Percentiles rank a stretch among this genome's conserved stretches.
Evolutionary conservation across 2,329 filamentous ascomycete species (phyloP).

Genomic region (Plectosphaerella sp.): DNA sequence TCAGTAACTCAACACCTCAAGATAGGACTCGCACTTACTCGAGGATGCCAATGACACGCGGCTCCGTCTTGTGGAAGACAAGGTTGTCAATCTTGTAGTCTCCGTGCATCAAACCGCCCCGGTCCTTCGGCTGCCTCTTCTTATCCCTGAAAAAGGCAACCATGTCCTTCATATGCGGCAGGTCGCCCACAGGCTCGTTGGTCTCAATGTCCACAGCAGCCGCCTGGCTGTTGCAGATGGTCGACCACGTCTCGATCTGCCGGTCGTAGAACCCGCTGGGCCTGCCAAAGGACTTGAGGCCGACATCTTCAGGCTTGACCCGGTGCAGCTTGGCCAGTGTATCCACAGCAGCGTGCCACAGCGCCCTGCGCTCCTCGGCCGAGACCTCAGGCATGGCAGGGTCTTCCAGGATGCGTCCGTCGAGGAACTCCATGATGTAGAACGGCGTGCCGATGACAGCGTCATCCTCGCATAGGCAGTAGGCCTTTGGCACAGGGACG

Average conservation of each 20-base stretch:
- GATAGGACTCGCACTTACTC: conserved; percentile 51
- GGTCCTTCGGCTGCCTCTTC: conserved; percentile 68
- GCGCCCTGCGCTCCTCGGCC: conserved; percentile 64
- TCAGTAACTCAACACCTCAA: neutral
- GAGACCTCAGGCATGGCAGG: conserved; percentile 69
- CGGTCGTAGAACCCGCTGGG: conserved; percentile 75
- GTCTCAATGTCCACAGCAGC: conserved; percentile 73
- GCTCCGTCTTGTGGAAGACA: conserved; percentile 84
- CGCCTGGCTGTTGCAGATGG: conserved; percentile 75
- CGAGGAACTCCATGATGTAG: conserved; percentile 95
- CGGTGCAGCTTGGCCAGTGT: conserved; percentile 84
- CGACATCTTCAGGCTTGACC: conserved; percentile 61
- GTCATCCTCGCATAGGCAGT: conserved; percentile 81
- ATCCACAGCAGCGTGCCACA: conserved; percentile 82
- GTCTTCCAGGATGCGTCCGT: conserved; percentile 91
- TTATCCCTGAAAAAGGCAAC: conserved; percentile 72
- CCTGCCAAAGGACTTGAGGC: conserved; percentile 70
- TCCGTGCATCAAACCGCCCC: conserved; percentile 79
- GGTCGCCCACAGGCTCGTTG: conserved; percentile 68
- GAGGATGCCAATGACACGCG: conserved; percentile 84
- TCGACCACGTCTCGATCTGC: conserved; percentile 78
- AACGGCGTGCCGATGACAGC: conserved; percentile 82
- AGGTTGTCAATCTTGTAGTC: conserved; percentile 96
- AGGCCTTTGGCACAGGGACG: conserved; percentile 80
- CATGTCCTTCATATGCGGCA: conserved; percentile 80